These are phyloP conservation scores for Pharnaceum exiguum DNA, from an alignment of 148 eudicot species.

Conservation along the genomic window DNA sequence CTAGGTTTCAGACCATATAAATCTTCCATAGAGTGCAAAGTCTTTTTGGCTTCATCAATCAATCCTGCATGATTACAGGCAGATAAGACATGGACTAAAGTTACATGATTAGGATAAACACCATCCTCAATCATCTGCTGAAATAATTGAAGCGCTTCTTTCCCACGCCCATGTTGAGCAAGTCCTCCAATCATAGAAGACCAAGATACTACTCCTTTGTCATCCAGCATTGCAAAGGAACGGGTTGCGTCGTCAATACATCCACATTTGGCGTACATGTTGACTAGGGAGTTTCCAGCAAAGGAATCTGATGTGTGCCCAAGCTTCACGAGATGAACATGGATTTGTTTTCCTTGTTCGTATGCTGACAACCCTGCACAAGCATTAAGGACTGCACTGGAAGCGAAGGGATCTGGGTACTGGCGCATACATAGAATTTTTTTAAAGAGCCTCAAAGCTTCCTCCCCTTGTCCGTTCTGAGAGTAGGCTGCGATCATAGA, in stretches of 20 bases:
- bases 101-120: constrained; percentile 57
- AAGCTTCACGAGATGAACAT: constrained; percentile 50
- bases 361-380: constrained; percentile 68
- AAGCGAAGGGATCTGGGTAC: constrained; percentile 56
- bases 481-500: constrained; percentile 64
- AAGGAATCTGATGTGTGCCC: constrained; percentile 49
- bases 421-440: constrained; percentile 38
- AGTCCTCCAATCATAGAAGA: constrained; percentile 78
- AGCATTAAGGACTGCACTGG: constrained; percentile 63
- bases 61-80: constrained; percentile 75
- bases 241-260: constrained; percentile 52
- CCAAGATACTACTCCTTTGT: constrained; percentile 64
- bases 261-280: constrained; percentile 83
- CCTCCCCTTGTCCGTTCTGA: constrained; percentile 73
- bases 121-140: constrained; percentile 46
- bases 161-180: constrained; percentile 74
- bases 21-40: constrained; percentile 49
- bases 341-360: constrained; percentile 74
- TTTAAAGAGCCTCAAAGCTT: constrained; percentile 50
- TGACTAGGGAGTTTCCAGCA: constrained; percentile 70
- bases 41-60: constrained; percentile 45
- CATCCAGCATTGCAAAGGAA: constrained; percentile 43
- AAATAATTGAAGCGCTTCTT: constrained; percentile 50
- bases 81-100: constrained; percentile 59
- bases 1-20: constrained; percentile 47